Percentiles rank a stretch among this genome's conserved stretches.
Conservation (phyloP, 345 rosid species). For the Arabis hirsuta region DNA sequence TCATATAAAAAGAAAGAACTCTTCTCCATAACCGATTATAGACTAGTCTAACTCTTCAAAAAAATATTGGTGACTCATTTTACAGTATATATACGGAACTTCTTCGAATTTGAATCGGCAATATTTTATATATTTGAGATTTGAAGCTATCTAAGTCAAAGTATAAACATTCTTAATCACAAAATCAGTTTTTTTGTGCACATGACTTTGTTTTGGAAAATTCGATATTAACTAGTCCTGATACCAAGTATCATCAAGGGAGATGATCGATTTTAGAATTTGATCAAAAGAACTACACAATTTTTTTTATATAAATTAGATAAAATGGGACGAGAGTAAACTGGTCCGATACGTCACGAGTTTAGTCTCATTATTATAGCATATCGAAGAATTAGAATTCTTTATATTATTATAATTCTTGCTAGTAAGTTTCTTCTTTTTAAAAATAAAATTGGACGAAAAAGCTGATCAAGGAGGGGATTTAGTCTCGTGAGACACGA, state of each 20-base stretch:
- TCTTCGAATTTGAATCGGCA: neutral
- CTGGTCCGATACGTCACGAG: constrained; percentile 27
- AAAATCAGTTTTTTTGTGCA: neutral
- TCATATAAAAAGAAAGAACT: too few species aligned
- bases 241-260: neutral
- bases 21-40: neutral
- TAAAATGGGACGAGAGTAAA: neutral
- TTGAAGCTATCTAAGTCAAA: neutral
- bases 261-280: neutral
- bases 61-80: neutral
- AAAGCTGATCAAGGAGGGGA: neutral
- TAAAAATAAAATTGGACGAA: neutral
- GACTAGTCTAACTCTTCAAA: neutral
- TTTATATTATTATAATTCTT: neutral
- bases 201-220: neutral
- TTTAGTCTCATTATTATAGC: neutral
- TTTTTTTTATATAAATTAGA: too few species aligned
- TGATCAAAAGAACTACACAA: too few species aligned
- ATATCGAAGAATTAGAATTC: constrained; percentile 9
- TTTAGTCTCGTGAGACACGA: constrained; percentile 34
- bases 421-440: neutral
- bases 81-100: neutral
- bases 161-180: neutral
- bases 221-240: neutral
- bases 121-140: neutral